phyloP scores from a whole-genome alignment of 2,329 filamentous ascomycete genomes.

The Calonectria multiphialidica region DNA sequence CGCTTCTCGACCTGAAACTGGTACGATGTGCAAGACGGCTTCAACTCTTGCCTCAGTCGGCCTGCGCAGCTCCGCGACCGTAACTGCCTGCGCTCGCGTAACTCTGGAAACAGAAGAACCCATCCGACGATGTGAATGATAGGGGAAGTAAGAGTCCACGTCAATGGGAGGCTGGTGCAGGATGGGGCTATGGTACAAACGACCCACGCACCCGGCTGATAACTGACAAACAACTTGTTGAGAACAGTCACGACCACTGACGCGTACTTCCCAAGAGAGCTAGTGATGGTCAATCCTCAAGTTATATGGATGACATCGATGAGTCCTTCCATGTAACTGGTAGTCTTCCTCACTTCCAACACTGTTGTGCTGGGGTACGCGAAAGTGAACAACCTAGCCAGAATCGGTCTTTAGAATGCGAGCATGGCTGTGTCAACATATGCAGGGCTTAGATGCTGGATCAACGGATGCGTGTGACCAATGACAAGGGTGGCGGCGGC shows the following conservation, averaged over 20 bases:
- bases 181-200: neutral
- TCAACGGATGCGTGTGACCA: neutral
- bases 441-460: neutral
- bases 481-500: neutral
- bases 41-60: neutral
- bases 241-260: neutral
- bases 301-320: neutral
- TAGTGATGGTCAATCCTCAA: neutral
- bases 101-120: neutral
- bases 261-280: neutral
- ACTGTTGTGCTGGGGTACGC: neutral
- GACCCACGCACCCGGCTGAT: neutral
- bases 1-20: neutral
- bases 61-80: neutral
- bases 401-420: no score
- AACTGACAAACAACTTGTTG: neutral
- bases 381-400: neutral
- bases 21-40: neutral
- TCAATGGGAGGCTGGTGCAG: neutral
- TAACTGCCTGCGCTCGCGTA: no score
- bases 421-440: neutral
- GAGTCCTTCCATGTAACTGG: neutral
- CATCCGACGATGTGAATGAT: neutral
- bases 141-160: neutral
- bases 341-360: neutral